These are phyloP conservation scores for Vitis labrusca DNA, from an alignment of 164 flowering plant genomes.

Conservation along the genomic window DNA sequence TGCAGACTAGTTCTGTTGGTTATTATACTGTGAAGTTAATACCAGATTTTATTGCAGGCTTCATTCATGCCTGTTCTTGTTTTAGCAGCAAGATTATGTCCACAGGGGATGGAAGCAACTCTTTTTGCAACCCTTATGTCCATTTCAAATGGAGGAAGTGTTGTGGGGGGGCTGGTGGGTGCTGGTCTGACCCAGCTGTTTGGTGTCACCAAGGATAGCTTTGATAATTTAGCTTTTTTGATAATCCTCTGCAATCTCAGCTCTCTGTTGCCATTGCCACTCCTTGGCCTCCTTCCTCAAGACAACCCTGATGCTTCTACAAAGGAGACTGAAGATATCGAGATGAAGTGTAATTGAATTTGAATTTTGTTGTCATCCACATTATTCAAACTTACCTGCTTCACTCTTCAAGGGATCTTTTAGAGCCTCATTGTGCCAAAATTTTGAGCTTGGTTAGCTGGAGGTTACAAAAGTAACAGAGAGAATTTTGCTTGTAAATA, in stretches of 20 bases:
- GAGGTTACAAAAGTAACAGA: neutral
- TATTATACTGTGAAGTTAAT: neutral
- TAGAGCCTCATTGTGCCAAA: constrained; percentile 1
- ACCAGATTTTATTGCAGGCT: constrained; percentile 47
- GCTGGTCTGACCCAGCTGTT: constrained; percentile 88
- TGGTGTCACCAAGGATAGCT: constrained; percentile 82
- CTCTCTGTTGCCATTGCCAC: constrained; percentile 90
- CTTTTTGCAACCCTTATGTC: constrained; percentile 99
- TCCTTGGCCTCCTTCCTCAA: constrained; percentile 79
- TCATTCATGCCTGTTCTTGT: constrained; percentile 99
- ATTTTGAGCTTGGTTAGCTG: neutral
- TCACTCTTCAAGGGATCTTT: neutral
- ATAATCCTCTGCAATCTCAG: constrained; percentile 89
- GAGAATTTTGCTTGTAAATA: neutral
- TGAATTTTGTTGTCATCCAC: neutral
- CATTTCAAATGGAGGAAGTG: constrained; percentile 88
- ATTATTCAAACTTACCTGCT: neutral
- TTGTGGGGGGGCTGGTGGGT: constrained; percentile 85
- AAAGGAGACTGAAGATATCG: constrained; percentile 46
- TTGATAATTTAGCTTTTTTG: constrained; percentile 65
- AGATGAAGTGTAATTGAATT: constrained; percentile 63
- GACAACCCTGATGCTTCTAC: constrained; percentile 43
- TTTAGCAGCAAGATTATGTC: constrained; percentile 89
- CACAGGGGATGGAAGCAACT: constrained; percentile 96
- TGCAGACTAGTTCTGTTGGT: neutral